Base-by-base conservation (phyloP, 306 rosid genomes). In the Prosopis cineraria region DNA sequence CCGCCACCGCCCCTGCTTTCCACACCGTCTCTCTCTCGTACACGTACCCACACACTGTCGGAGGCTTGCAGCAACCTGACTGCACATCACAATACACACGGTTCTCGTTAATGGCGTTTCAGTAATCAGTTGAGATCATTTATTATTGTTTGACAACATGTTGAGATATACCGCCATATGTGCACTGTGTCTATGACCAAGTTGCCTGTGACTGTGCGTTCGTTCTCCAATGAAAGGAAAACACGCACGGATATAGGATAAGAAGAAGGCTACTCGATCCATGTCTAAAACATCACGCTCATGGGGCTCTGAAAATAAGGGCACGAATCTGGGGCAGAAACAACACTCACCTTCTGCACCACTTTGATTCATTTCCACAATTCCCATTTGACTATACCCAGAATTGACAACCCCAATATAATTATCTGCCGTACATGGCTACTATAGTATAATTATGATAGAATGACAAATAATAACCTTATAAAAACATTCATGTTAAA, bases 61-160 rank as follows among this genome's bases (percentile, higher is more conserved):
- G 97, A 27, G 97, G 93, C 83, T 90, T 93, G 88, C 96, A 93
- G 81, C 97, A 93, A 22, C 97, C 97, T 62, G 94, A 89, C 97
- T 92, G 20, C 81, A 75, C 24, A 64, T 7, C 59, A 52, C 25
- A 31, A n/a, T n/a, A n/a, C n/a, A n/a, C n/a, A n/a, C n/a, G n/a
- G n/a, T n/a, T n/a, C n/a, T n/a, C n/a, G n/a, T n/a, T n/a, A n/a
- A n/a, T n/a, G n/a, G 17, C 17, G 16, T 13, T 43, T 48, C 25
- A 6, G 7, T n/a, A n/a, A n/a, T n/a, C n/a, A n/a, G n/a, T n/a
- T n/a, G n/a, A n/a, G n/a, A n/a, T n/a, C n/a, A n/a, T n/a, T n/a
- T n/a, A n/a, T n/a, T n/a, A n/a, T n/a, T n/a, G n/a, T n/a, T 50
- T 50, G 27, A 20, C 58, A 50, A 0, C 3, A 39, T 31, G 4